These are phyloP conservation scores for Cladosporium sp. DNA, from an alignment of 2,329 filamentous ascomycete species.

Conservation along the genomic window DNA sequence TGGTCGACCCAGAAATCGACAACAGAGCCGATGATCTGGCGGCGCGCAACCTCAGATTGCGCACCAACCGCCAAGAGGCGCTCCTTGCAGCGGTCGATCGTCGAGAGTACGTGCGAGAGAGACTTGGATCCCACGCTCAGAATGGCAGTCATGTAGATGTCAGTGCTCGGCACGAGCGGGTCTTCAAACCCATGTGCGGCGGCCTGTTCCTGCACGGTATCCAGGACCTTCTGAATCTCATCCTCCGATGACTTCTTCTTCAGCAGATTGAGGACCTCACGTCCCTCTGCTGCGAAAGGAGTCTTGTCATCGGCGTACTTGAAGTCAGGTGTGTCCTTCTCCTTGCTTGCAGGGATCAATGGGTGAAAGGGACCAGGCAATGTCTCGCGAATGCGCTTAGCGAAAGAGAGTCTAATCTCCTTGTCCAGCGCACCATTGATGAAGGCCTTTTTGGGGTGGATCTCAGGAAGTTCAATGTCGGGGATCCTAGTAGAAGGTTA, in stretches of 20 bases:
- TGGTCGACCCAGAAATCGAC: conserved; percentile 92
- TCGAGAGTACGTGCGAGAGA: conserved; percentile 89
- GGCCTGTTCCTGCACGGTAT: conserved; percentile 75
- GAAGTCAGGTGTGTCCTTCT: conserved; percentile 93
- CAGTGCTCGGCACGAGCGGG: conserved; percentile 78
- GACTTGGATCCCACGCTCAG: conserved; percentile 94
- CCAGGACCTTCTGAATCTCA: conserved; percentile 76
- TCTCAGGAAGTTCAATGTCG: conserved; percentile 68
- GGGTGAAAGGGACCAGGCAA: conserved; percentile 76
- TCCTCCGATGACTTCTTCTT: conserved; percentile 80
- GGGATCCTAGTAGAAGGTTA: conserved; percentile 54
- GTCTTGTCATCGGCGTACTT: conserved; percentile 74
- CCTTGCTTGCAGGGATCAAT: conserved; percentile 79
- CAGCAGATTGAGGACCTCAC: conserved; percentile 72
- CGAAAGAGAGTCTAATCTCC: conserved; percentile 93
- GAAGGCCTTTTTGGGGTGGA: conserved; percentile 89
- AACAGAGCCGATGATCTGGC: conserved; percentile 85
- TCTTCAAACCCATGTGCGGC: conserved; percentile 63
- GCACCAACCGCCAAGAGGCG: conserved; percentile 75
- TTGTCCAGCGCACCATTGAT: conserved; percentile 88
- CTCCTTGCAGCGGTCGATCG: conserved; percentile 91
- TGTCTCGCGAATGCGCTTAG: conserved; percentile 91
- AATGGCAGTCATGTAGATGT: conserved; percentile 89
- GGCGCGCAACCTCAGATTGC: conserved; percentile 67
- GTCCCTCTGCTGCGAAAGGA: conserved; percentile 79